phyloP scores from a whole-genome alignment of 192 early-diverging fungal genomes.

The Geranomyces variabilis region DNA sequence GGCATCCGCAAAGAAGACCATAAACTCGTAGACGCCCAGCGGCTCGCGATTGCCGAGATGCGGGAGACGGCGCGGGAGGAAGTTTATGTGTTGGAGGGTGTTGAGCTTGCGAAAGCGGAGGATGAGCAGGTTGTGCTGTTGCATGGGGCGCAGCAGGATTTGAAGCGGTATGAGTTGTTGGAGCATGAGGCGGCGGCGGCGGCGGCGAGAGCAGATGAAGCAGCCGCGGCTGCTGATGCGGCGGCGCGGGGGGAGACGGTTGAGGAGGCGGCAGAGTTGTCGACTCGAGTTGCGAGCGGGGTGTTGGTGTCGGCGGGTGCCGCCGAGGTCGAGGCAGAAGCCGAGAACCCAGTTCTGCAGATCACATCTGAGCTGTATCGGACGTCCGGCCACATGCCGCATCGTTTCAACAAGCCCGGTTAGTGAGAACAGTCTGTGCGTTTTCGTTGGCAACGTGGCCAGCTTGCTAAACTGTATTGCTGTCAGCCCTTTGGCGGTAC shows the following conservation, averaged over 20 bases:
- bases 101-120: conserved; percentile 19
- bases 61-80: conserved; percentile 19
- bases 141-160: conserved; percentile 10
- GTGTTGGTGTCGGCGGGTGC: neutral
- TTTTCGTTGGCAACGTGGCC: too few species aligned
- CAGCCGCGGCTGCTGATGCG: neutral
- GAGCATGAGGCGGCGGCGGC: neutral
- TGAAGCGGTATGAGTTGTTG: conserved; percentile 1
- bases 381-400: conserved; percentile 40
- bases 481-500: conserved; percentile 26
- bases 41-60: conserved; percentile 19
- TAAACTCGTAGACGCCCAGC: neutral
- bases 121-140: conserved; percentile 18
- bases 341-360: conserved; percentile 9
- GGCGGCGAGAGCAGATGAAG: neutral
- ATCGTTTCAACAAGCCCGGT: conserved; percentile 54
- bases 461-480: neutral
- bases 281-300: neutral
- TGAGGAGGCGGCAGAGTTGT: neutral
- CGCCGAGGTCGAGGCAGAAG: neutral
- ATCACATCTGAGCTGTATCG: conserved; percentile 44
- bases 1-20: conserved; percentile 13
- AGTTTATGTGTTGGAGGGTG: neutral
- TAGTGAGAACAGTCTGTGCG: neutral
- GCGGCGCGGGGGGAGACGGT: neutral